A percentile compares a stretch with the other conserved stretches of the same genome.
Evolutionary conservation across 2,329 filamentous ascomycete genomes (phyloP).

Genomic region (Tolypocladium cylindrosporum): DNA sequence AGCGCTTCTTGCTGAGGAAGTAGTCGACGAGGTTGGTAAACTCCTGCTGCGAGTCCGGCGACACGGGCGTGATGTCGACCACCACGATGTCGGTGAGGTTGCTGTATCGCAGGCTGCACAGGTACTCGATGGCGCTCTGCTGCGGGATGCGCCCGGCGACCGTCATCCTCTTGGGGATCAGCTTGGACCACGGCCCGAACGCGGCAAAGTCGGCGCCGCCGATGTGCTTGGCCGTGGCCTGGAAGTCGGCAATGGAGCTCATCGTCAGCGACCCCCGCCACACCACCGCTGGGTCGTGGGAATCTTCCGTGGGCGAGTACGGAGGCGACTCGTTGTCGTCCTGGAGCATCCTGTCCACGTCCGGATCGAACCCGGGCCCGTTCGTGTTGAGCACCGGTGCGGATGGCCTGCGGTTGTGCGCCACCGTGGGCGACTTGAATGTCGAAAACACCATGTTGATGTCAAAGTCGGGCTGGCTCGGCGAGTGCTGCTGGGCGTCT

Average conservation of each 20-base stretch:
- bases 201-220: slow-evolving; percentile 69
- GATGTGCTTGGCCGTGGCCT: slow-evolving; percentile 69
- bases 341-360: slow-evolving; percentile 81
- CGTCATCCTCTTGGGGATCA: slow-evolving; percentile 61
- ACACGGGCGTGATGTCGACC: slow-evolving; percentile 57
- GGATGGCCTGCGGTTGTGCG: slow-evolving; percentile 37
- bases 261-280: slow-evolving; percentile 73
- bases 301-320: slow-evolving; percentile 71
- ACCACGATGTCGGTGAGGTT: slow-evolving; percentile 76
- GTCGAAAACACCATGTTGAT: slow-evolving; percentile 79
- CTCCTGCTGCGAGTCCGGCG: slow-evolving; percentile 46
- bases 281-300: slow-evolving; percentile 56
- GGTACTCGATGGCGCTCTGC: slow-evolving; percentile 78
- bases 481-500: slow-evolving; percentile 39
- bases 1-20: slow-evolving; percentile 71
- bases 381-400: slow-evolving; percentile 33
- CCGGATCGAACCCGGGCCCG: slow-evolving; percentile 66
- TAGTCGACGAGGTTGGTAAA: slow-evolving; percentile 81
- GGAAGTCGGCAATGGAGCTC: slow-evolving; percentile 66
- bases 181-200: slow-evolving; percentile 58
- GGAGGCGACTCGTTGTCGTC: slow-evolving; percentile 72
- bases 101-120: slow-evolving; percentile 78
- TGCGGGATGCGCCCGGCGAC: slow-evolving; percentile 75
- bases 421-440: slow-evolving; percentile 61
- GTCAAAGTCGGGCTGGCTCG: slow-evolving; percentile 57